These are phyloP conservation scores for Elasticomyces elasticus DNA, from an alignment of 495 filamentous ascomycete genomes.

Conservation along the genomic window DNA sequence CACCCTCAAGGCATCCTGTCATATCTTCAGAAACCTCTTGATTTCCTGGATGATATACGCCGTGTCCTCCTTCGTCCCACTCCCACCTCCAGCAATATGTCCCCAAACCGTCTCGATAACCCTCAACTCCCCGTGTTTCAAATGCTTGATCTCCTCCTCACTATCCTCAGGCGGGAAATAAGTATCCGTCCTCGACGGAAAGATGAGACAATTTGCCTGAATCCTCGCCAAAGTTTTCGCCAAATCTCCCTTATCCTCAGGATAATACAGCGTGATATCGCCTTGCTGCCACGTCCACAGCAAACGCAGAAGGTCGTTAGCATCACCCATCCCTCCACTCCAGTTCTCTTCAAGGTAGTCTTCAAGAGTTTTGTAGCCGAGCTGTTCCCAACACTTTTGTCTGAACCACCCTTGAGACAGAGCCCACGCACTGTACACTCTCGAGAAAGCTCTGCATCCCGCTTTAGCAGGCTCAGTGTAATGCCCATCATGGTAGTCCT, in stretches of 20 bases:
- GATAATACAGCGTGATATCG: conserved; percentile 31
- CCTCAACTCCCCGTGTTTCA: conserved; percentile 32
- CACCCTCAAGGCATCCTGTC: too few relatives aligned
- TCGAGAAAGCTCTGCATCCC: conserved; percentile 35
- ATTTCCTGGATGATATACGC: conserved; percentile 28
- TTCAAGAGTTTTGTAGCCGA: conserved; percentile 31
- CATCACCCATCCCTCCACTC: conserved; percentile 30
- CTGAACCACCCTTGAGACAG: conserved; percentile 37
- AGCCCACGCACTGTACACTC: conserved; percentile 39
- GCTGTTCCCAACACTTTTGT: conserved; percentile 30
- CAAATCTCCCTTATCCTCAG: conserved; percentile 30
- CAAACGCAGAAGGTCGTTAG: conserved; percentile 36
- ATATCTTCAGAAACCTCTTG: conserved; percentile 16
- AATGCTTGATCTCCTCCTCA: conserved; percentile 34
- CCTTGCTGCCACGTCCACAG: conserved; percentile 40
- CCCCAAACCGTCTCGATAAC: conserved; percentile 40
- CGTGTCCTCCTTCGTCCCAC: conserved; percentile 32
- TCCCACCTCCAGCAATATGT: conserved; percentile 38
- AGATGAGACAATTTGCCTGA: conserved; percentile 34
- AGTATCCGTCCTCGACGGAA: conserved; percentile 38
- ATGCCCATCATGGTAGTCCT: conserved; percentile 35
- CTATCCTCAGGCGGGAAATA: conserved; percentile 40
- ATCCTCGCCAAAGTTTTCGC: conserved; percentile 33
- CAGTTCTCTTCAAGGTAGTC: conserved; percentile 33
- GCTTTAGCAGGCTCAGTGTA: conserved; percentile 27